Evolutionary conservation across 768 basidiomycete species (phyloP), one percentile per base, ranked within the genome.

Genomic region (Kwoniella sp.): DNA sequence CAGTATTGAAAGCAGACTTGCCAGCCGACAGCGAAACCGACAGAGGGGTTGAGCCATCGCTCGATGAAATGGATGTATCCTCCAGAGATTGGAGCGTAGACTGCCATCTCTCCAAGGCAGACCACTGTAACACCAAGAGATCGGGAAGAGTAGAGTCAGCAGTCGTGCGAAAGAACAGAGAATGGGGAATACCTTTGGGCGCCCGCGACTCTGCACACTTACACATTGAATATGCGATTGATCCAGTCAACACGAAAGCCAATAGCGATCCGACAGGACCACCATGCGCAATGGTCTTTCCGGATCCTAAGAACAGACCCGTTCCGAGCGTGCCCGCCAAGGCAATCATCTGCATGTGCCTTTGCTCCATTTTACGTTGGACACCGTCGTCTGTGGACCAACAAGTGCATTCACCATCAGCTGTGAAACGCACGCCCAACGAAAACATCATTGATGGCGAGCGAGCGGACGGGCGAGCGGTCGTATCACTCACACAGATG

Each of bases 51-150:
- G n/a, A 61, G 74, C 83, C 62, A 64, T 37, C 62, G 52, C 40
- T 68, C 67, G 55, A 65, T 60, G 48, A 58, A 68, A 47, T 68
- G 88, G 21, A 88, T 88, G 75, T 89, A 90, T 0, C 88, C 87
- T 19, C 90, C 90, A 2, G 89, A 88, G 52, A 90, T 86, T 1
- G 89, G 89, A 0, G 88, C 89, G 79, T 85, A 85, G 2, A 87
- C 86, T n/a, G 88, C 88, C 88, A 90, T 88, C 80, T 91, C 90
- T 33, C 86, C 88, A 15, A 90, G 76, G 1, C 86, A 85, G 69
- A 88, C 87, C 15, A 90, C 79, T 3, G n/a, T n/a, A n/a, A n/a
- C n/a, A n/a, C n/a, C n/a, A 86, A 85, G 83, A 86, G 82, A 76
- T 87, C 89, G 33, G 33, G 13, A 33, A 33, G 33, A 13, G 33